A percentile compares a stretch with the other conserved stretches of the same genome.
phyloP scores from a whole-genome alignment of 2,329 filamentous ascomycete species.

The Xylaria sp. region DNA sequence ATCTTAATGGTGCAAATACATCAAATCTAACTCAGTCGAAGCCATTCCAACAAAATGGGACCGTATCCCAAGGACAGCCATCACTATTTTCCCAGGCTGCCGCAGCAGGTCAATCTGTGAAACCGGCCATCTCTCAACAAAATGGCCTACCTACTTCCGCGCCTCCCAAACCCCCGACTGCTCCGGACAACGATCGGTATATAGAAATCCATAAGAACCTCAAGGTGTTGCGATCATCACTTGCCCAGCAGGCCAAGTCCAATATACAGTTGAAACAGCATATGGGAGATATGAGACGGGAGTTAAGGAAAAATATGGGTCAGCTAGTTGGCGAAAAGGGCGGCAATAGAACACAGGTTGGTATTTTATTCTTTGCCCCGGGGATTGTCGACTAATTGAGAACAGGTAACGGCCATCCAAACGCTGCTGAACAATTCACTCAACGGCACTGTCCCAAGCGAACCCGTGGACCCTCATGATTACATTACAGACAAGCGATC shows the following conservation, averaged over 20 bases:
- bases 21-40: constrained; percentile 15
- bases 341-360: constrained; percentile 61
- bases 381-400: constrained; percentile 7
- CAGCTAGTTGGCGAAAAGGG: constrained; percentile 70
- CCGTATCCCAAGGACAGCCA: constrained; percentile 2
- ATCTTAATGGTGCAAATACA: constrained; percentile 22
- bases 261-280: constrained; percentile 63
- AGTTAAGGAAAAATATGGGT: constrained; percentile 72
- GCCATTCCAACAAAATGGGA: background rate
- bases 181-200: constrained; percentile 45
- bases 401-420: constrained; percentile 52
- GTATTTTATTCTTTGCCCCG: constrained; percentile 25
- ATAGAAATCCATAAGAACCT: constrained; percentile 67
- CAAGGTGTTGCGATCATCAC: constrained; percentile 55
- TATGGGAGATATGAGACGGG: constrained; percentile 72
- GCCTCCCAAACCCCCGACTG: constrained; percentile 17
- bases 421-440: constrained; percentile 57
- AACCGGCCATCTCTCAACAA: constrained; percentile 17
- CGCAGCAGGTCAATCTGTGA: constrained; percentile 1
- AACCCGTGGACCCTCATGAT: constrained; percentile 55
- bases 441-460: constrained; percentile 53
- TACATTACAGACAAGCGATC: constrained; percentile 54
- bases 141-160: constrained; percentile 19
- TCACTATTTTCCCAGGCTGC: constrained; percentile 18
- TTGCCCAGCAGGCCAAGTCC: constrained; percentile 57